Conservation (phyloP, 805 yeast species). For the Nakazawaea ernobii region DNA sequence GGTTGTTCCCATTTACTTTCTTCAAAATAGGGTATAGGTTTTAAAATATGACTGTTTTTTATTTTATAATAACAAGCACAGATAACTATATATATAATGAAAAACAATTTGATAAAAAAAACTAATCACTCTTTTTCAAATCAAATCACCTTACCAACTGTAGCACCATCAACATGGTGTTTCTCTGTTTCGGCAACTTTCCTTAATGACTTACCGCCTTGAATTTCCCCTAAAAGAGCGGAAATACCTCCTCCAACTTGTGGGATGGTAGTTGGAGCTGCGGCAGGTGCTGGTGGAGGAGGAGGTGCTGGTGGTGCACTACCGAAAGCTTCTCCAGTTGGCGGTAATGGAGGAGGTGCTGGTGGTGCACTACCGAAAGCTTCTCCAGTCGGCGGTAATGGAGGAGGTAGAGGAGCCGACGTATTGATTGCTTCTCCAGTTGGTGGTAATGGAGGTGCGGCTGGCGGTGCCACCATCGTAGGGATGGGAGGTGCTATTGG, state of each 20-base stretch:
- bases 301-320: slow-evolving; percentile 27
- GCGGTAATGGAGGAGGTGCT: slow-evolving; percentile 22
- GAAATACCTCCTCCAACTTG: slow-evolving; percentile 26
- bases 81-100: neutral
- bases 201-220: slow-evolving; percentile 43
- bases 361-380: slow-evolving; percentile 26
- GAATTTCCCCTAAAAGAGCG: slow-evolving; percentile 53
- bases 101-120: neutral
- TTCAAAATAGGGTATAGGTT: too few species aligned
- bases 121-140: neutral
- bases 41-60: neutral
- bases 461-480: too few species aligned
- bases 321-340: slow-evolving; percentile 17
- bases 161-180: slow-evolving; percentile 37
- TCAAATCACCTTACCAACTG: slow-evolving; percentile 45
- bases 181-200: slow-evolving; percentile 45
- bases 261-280: slow-evolving; percentile 19
- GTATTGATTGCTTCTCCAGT: too few species aligned
- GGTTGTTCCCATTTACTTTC: neutral
- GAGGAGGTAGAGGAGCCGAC: too few species aligned
- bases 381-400: slow-evolving; percentile 23
- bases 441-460: too few species aligned
- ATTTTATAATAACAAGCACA: neutral
- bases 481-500: slow-evolving; percentile 27
- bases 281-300: slow-evolving; percentile 22